These are phyloP conservation scores for Cladobotryum protrusum DNA, from an alignment of 2,329 filamentous ascomycete genomes.

Conservation along the genomic window DNA sequence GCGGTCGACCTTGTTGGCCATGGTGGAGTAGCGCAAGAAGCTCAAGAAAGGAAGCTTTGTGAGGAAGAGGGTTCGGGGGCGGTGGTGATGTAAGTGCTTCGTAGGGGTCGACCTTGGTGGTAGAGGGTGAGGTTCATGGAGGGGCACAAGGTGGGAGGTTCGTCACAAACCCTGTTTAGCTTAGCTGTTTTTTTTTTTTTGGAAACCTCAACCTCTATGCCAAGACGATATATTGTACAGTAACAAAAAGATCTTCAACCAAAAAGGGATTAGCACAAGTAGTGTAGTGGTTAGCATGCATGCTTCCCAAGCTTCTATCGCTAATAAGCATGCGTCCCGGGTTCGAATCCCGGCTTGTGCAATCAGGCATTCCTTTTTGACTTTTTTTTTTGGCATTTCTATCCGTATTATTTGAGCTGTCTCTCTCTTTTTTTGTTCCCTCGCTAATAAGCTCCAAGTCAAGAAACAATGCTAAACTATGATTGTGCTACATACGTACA, in stretches of 20 bases:
- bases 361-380: constrained; percentile 13
- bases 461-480: constrained; percentile 4
- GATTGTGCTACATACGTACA: constrained; percentile 7
- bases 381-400: background rate
- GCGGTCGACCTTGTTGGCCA: constrained; percentile 36
- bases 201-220: no score
- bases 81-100: background rate
- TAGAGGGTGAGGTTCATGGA: background rate
- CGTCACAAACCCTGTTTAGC: no score
- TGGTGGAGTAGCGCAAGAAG: constrained; percentile 13
- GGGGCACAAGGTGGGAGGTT: constrained; percentile 5
- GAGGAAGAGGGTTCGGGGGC: background rate
- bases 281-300: constrained; percentile 35
- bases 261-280: constrained; percentile 18
- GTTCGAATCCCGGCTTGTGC: constrained; percentile 32
- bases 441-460: background rate
- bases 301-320: constrained; percentile 27
- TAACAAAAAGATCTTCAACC: constrained; percentile 13
- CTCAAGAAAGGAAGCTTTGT: no score
- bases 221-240: background rate
- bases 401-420: background rate
- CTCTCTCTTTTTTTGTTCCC: background rate
- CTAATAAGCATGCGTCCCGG: constrained; percentile 23
- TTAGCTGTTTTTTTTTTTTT: no score
- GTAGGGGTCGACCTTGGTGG: background rate